Base-by-base conservation (phyloP, 2,329 filamentous ascomycete genomes). In the Curvularia verruculosa region DNA sequence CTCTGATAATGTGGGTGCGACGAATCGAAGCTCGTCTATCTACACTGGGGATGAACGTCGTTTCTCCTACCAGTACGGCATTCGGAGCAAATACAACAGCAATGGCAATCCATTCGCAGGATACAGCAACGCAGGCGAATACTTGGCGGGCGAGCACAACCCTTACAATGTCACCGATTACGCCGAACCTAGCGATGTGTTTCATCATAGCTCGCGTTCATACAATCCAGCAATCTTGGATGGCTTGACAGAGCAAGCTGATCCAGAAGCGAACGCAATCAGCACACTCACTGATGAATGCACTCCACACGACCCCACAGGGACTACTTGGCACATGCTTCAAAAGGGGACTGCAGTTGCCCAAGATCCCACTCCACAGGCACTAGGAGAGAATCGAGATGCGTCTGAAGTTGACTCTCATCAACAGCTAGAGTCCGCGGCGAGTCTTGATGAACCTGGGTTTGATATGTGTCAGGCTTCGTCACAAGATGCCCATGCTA, bases 241-340 rank as follows among this genome's bases (percentile, higher is more conserved):
- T 44, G 61, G 50, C 21, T 66, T 66, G 1, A 28, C 56, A 3
- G 40, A 57, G 2, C 54, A 52, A 26, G 52, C 47, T 3, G 62
- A 61, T 23, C 58, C 64, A 4, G 71, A 75, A 51, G 68, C 67
- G 6, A 70, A 76, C 48, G 74, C 73, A 0, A 67, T 75, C 41
- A 71, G 68, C 59, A 70, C 69, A 41, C 60, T 75, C 28, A 74
- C 75, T 28, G 71, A 72, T 19, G 63, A 70, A 7, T 75, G 74
- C 37, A 60, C 63, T 15, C 50, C 58, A 13, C 49, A 41, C 1
- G 54, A 65, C 13, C 50, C 28, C 19, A 45, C 52, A 3, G 53
- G 51, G 15, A 56, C 49, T 21, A 56, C 63, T 6, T 40, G 52
- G 9, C 28, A 53, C 8, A 36, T 44, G 62, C 34, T 5, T 41